Conservation (phyloP, 805 yeast genomes). For the Martiniozyma abietophila region DNA sequence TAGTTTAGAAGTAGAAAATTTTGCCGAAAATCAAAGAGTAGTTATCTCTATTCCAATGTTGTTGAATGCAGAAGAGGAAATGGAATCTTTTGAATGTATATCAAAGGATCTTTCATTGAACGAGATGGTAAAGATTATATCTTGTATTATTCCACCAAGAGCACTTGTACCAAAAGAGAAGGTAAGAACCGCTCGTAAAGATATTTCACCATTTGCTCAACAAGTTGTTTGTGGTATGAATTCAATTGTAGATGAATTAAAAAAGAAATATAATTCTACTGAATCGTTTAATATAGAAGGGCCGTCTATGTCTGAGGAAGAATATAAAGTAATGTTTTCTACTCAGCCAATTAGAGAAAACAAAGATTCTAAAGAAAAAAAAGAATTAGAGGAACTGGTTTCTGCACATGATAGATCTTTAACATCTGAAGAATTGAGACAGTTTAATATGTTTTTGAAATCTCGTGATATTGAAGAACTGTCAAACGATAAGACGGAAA, state of each 20-base stretch:
- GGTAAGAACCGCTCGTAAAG: slow-evolving; percentile 39
- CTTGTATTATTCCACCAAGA: slow-evolving; percentile 1
- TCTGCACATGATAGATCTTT: slow-evolving; percentile 10
- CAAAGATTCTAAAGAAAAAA: slow-evolving; percentile 12
- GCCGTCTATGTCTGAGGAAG: slow-evolving; percentile 7
- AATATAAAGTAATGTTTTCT: slow-evolving; percentile 7
- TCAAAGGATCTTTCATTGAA: not conserved
- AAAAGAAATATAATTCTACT: slow-evolving; percentile 19
- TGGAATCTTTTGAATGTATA: not conserved
- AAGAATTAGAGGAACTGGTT: slow-evolving; percentile 9
- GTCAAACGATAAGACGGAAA: not conserved
- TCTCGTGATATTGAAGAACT: slow-evolving; percentile 2
- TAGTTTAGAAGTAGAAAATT: too few relatives aligned
- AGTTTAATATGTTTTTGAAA: slow-evolving; percentile 8
- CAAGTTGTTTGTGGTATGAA: slow-evolving; percentile 19
- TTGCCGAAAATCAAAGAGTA: too few relatives aligned
- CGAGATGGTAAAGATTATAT: slow-evolving; percentile 1
- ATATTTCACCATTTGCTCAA: slow-evolving; percentile 31
- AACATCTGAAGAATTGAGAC: slow-evolving; percentile 1
- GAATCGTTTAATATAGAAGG: slow-evolving; percentile 14
- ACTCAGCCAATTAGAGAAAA: slow-evolving; percentile 9
- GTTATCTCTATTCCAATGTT: too few relatives aligned
- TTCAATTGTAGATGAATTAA: slow-evolving; percentile 16
- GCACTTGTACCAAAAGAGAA: too few relatives aligned
- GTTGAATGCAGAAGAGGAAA: not conserved